Evolutionary conservation across 1,284 basidiomycete species (phyloP).

Genomic region (Malassezia pachydermatis): DNA sequence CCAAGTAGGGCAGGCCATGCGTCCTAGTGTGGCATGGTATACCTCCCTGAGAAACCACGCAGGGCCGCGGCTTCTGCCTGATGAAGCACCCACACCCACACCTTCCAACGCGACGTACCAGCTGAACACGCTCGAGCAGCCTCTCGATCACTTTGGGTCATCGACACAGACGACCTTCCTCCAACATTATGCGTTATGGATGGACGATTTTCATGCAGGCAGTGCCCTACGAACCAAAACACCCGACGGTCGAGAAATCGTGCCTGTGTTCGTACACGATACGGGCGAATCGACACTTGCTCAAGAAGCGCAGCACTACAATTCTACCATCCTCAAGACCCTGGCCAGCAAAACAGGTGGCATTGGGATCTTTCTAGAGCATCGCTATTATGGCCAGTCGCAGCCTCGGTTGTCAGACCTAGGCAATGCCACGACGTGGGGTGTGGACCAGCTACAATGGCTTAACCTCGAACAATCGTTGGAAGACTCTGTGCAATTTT

Average conservation of each 20-base stretch:
- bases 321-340: slow-evolving; percentile 68
- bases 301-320: slow-evolving; percentile 36
- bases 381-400: slow-evolving; percentile 57
- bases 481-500: slow-evolving; percentile 86
- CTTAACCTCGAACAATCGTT: slow-evolving; percentile 78
- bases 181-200: slow-evolving; percentile 71
- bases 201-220: slow-evolving; percentile 63
- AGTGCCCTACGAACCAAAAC: slow-evolving; percentile 66
- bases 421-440: slow-evolving; percentile 50
- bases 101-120: too few species aligned
- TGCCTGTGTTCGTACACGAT: slow-evolving; percentile 47
- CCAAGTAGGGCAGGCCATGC: too few species aligned
- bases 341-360: slow-evolving; percentile 72
- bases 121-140: slow-evolving; percentile 61
- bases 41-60: too few species aligned
- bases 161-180: slow-evolving; percentile 50
- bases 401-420: slow-evolving; percentile 68
- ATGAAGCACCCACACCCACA: too few species aligned
- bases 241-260: slow-evolving; percentile 19
- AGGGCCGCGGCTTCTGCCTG: too few species aligned
- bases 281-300: slow-evolving; percentile 46
- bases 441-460: slow-evolving; percentile 57
- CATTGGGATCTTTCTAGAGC: slow-evolving; percentile 70
- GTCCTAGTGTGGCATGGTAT: too few species aligned
- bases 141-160: slow-evolving; percentile 60